phyloP scores from a whole-genome alignment of 768 basidiomycete species.

The Trichaptum fuscoviolaceum region DNA sequence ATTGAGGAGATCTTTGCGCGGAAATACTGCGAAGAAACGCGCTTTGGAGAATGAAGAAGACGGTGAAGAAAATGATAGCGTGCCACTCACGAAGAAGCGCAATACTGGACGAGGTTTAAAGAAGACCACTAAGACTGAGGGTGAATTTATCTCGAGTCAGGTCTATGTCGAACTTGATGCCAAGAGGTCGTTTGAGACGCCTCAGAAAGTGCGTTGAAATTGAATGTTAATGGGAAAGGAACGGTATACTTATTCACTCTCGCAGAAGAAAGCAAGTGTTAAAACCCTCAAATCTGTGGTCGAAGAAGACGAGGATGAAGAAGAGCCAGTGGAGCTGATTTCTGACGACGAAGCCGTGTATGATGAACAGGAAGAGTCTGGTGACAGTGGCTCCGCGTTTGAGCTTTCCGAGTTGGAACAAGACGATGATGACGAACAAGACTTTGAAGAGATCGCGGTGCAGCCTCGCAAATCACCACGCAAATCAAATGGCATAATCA shows the following conservation, averaged over 20 bases:
- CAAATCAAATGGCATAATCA: conserved; percentile 10
- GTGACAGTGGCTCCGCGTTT: conserved; percentile 60
- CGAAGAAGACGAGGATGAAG: conserved; percentile 24
- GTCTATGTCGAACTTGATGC: neutral
- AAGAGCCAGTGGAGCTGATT: conserved; percentile 11
- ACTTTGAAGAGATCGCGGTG: conserved; percentile 5
- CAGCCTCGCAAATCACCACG: conserved; percentile 4
- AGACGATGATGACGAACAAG: conserved; percentile 12
- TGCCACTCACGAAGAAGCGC: conserved; percentile 4
- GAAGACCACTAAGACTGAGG: conserved; percentile 8
- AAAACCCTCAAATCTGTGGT: conserved; percentile 6
- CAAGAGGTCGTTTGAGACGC: neutral
- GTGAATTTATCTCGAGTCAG: neutral
- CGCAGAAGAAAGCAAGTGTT: neutral
- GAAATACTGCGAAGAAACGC: neutral
- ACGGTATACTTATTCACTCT: neutral
- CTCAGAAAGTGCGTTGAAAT: neutral
- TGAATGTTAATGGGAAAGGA: neutral
- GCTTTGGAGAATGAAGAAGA: conserved; percentile 6
- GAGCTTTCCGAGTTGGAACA: conserved; percentile 31
- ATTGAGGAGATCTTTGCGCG: neutral
- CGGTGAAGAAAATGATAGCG: conserved; percentile 15
- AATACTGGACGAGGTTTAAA: conserved; percentile 7
- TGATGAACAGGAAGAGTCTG: conserved; percentile 42
- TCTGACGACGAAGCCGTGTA: conserved; percentile 37